These are phyloP conservation scores for Candida nanaspora DNA, from an alignment of 805 yeast species.

Conservation along the genomic window DNA sequence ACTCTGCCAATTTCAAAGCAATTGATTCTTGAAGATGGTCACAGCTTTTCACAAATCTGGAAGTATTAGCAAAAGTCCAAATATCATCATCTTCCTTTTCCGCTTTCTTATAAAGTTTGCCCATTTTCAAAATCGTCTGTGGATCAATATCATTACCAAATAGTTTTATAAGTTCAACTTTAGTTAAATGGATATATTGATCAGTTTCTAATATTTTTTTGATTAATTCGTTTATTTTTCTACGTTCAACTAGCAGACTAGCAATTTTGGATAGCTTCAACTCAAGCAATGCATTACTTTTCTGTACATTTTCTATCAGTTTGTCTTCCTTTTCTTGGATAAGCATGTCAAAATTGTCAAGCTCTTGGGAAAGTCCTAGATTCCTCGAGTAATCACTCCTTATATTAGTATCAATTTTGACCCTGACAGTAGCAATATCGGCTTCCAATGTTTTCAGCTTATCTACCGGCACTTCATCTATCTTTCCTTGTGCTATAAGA, in stretches of 20 bases:
- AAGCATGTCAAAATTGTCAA: slow-evolving; percentile 11
- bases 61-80: slow-evolving; percentile 11
- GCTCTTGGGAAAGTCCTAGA: slow-evolving; percentile 8
- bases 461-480: slow-evolving; percentile 8
- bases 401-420: slow-evolving; percentile 12
- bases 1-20: slow-evolving; percentile 16
- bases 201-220: slow-evolving; percentile 15
- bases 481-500: slow-evolving; percentile 9
- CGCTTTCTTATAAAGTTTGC: slow-evolving; percentile 11
- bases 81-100: slow-evolving; percentile 15
- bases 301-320: slow-evolving; percentile 13
- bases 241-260: slow-evolving; percentile 16
- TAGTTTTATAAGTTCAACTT: slow-evolving; percentile 15
- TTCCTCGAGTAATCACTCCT: slow-evolving; percentile 14
- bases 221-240: slow-evolving; percentile 17
- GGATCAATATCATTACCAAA: slow-evolving; percentile 22
- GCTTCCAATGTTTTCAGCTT: slow-evolving; percentile 12
- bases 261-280: slow-evolving; percentile 14
- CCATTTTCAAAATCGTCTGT: slow-evolving; percentile 14
- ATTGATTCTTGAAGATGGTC: slow-evolving; percentile 14
- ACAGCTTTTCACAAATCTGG: slow-evolving; percentile 14
- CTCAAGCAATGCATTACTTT: slow-evolving; percentile 13
- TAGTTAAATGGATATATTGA: slow-evolving; percentile 14
- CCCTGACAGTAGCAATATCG: slow-evolving; percentile 7
- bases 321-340: slow-evolving; percentile 12